Conservation (phyloP, 2,329 filamentous ascomycete species). For the Cercospora sp. region DNA sequence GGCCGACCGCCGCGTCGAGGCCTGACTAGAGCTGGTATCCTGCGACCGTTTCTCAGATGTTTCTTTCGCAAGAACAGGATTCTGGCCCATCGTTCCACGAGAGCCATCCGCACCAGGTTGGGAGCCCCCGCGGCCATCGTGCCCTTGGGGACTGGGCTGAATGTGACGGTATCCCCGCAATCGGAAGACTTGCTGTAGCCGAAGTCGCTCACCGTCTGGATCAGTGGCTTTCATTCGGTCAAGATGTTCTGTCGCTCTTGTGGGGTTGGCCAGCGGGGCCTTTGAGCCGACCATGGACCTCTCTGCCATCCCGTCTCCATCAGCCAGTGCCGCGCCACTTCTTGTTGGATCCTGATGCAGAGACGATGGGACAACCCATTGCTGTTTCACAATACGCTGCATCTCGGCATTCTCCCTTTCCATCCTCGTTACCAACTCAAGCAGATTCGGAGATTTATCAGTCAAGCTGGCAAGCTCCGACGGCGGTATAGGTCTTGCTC, state of each 20-base stretch:
- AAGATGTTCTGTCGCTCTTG: background rate
- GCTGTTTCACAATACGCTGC: background rate
- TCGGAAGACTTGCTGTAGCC: background rate
- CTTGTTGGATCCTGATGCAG: background rate
- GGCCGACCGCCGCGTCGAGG: background rate
- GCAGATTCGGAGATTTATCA: background rate
- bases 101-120: constrained; percentile 1
- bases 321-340: background rate
- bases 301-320: background rate
- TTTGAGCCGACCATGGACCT: background rate
- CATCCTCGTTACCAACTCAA: background rate
- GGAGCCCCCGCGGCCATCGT: background rate
- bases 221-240: constrained; percentile 6
- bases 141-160: background rate
- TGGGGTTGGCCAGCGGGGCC: background rate
- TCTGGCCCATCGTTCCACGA: background rate
- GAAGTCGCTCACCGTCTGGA: background rate
- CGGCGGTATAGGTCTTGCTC: constrained; percentile 10
- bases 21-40: background rate
- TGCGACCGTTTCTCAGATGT: background rate
- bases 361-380: background rate
- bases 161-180: background rate
- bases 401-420: background rate
- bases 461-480: constrained; percentile 1
- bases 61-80: background rate